Conservation (phyloP, 2,329 filamentous ascomycete species). For the Stromatinia cepivora region DNA sequence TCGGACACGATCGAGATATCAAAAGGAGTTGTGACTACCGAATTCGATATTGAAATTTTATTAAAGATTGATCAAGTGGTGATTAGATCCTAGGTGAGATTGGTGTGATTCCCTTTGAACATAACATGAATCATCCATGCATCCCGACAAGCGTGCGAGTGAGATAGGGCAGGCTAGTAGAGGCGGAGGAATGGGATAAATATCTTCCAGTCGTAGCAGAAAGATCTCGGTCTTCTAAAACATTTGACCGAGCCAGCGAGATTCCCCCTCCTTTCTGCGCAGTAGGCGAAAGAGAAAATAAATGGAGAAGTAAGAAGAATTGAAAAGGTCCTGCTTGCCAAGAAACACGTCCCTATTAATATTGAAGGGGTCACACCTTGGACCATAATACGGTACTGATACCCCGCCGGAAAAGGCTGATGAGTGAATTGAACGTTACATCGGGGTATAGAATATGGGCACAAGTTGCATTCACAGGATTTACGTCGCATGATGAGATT, state of each 20-base stretch:
- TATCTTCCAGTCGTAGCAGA: conserved; percentile 13
- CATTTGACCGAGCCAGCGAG: conserved; percentile 25
- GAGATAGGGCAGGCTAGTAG: background rate
- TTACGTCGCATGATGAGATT: conserved; percentile 22
- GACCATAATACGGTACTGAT: background rate
- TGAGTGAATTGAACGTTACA: conserved; percentile 21
- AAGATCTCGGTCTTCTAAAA: conserved; percentile 25
- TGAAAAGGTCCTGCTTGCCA: conserved; percentile 13
- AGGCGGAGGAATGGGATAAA: conserved; percentile 17
- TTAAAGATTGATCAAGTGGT: conserved; percentile 2
- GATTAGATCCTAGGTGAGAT: conserved; percentile 1
- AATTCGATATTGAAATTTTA: background rate
- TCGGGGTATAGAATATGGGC: background rate
- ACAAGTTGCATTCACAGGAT: conserved; percentile 16
- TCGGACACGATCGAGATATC: background rate
- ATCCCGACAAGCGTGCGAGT: no score
- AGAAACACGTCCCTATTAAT: conserved; percentile 18
- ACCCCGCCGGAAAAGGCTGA: conserved; percentile 14
- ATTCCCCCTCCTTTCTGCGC: conserved; percentile 23
- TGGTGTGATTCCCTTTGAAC: conserved; percentile 13
- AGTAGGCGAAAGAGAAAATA: conserved; percentile 6
- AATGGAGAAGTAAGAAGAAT: conserved; percentile 4
- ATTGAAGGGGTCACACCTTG: conserved; percentile 4
- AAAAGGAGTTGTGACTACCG: background rate
- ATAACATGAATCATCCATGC: no score